Percentiles rank a stretch among this genome's conserved stretches.
Evolutionary conservation across 1,139 yeast species (phyloP).

Genomic region (Magnusiomyces starmeri): DNA sequence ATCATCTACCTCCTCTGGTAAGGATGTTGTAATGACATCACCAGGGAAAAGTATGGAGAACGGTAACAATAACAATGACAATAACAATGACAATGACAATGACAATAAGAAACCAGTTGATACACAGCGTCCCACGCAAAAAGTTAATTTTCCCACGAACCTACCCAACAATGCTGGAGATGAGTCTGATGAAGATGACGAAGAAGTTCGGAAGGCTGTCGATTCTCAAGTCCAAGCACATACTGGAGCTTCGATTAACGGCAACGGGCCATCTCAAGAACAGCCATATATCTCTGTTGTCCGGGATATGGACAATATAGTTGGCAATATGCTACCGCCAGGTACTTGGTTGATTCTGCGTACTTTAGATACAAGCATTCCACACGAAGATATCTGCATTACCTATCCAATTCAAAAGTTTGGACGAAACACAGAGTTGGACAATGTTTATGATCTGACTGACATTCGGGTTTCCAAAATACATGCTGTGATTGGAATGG

Average conservation of each 20-base stretch:
- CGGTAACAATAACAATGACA: not conserved
- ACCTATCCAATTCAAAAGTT: constrained; percentile 25
- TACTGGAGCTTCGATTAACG: not conserved
- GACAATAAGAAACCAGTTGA: not conserved
- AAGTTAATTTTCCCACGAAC: not conserved
- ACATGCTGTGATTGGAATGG: constrained; percentile 64
- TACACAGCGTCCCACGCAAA: not conserved
- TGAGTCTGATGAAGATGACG: constrained; percentile 13
- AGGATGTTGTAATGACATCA: constrained; percentile 3
- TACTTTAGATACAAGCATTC: constrained; percentile 39
- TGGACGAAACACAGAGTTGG: constrained; percentile 28
- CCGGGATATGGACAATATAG: constrained; percentile 23
- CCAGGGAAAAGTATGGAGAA: not conserved
- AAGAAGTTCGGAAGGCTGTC: constrained; percentile 10
- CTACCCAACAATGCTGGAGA: constrained; percentile 7
- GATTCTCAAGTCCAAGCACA: constrained; percentile 9
- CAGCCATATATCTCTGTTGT: constrained; percentile 15
- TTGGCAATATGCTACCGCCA: constrained; percentile 30
- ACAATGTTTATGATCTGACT: constrained; percentile 47
- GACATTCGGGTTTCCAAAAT: constrained; percentile 77
- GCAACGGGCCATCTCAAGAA: constrained; percentile 7
- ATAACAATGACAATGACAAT: not conserved
- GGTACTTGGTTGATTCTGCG: constrained; percentile 46
- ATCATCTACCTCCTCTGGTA: not conserved
- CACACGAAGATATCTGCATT: constrained; percentile 40